phyloP scores from a whole-genome alignment of 306 rosid genomes.

The Quercus robur region DNA sequence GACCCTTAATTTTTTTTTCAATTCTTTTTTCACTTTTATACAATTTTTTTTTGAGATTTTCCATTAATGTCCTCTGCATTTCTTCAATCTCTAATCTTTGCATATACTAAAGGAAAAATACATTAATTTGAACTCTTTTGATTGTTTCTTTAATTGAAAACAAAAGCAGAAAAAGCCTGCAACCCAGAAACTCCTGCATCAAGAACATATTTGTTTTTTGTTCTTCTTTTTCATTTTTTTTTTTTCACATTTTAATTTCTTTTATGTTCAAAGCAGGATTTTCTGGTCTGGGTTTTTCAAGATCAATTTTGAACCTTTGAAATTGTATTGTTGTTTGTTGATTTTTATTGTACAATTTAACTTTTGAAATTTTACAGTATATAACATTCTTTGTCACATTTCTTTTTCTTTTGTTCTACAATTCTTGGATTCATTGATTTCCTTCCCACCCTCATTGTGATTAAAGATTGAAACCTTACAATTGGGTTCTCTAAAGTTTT shows the following conservation, averaged over 20 bases:
- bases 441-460: not conserved
- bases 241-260: not conserved
- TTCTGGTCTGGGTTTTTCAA: conserved; percentile 26
- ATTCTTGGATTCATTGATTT: not conserved
- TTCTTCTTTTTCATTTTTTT: not conserved
- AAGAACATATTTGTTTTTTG: not conserved
- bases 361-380: not conserved
- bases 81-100: not conserved
- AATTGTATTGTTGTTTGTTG: not conserved
- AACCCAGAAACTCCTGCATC: conserved; percentile 27
- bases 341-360: not conserved
- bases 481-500: not conserved
- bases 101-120: not conserved
- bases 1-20: conserved; percentile 7
- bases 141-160: not conserved
- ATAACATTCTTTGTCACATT: not conserved
- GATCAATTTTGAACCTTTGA: not conserved
- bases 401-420: not conserved
- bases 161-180: not conserved
- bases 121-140: not conserved
- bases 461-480: not conserved
- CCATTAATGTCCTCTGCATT: conserved; percentile 20
- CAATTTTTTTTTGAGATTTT: not conserved
- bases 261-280: conserved; percentile 12
- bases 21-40: not conserved